Evolutionary conservation across 331 rosid species (phyloP), one percentile per base, ranked within the genome.

Genomic region (Acacia concinna): DNA sequence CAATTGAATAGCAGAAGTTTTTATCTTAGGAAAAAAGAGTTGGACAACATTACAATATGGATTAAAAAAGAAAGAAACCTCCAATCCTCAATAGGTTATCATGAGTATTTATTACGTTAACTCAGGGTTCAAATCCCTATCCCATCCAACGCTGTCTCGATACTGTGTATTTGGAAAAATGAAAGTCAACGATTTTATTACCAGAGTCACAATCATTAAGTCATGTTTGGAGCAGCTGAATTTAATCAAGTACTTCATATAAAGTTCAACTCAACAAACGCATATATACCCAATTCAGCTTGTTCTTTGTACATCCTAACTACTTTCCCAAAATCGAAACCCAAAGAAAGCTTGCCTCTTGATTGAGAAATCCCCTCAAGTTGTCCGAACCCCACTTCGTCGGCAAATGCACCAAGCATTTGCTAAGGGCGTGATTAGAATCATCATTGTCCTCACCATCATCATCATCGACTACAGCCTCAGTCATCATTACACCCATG

Each of bases 371-470:
- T 27, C 30, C 78, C 79, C 78, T 89, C 81, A 93, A 80, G 68
- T 83, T 72, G 31, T 93, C 97, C 1, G 94, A 90, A 69, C 59
- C 44, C 99, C 99, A 96, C 54, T 85, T 93, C 80, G 83, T 84
- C 17, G 96, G 99, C 68, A 96, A 81, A 86, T 93, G 97, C 70
- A 93, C 89, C 81, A 96, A 78, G 83, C 98, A 96, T 82, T 91
- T 96, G 63, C 90, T 89, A 8, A 91, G 88, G 57, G 43, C 86
- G 21, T 85, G 82, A 52, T 81, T 84, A 70, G 83, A 82, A 17
- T 74, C 86, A 5, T 59, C 84, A 1, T 69, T 70, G 5, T 63
- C 81, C 2, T 57, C 86, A 5, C 76, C 88, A 4, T 83, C 94
- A 4, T 20, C 86, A 0, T 89, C 97, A n/a, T 83, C 94, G 3